Evolutionary conservation across 148 eudicot species (phyloP).

Genomic region (Nyssa sinensis): DNA sequence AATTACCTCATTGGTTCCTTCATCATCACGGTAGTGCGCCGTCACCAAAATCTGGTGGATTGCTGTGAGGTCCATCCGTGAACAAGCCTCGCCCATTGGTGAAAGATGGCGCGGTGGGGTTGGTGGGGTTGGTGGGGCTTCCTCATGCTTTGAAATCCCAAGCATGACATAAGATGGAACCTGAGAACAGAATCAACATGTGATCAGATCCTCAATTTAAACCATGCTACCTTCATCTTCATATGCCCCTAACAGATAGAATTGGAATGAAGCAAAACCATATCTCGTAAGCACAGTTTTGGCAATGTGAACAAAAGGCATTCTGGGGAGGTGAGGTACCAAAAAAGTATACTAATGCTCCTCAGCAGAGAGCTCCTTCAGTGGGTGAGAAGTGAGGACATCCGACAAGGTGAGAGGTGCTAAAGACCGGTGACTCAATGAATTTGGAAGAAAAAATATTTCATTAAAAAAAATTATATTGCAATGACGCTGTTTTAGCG

Average conservation of each 20-base stretch:
- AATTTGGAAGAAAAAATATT: not conserved
- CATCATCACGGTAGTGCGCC: slow-evolving; percentile 76
- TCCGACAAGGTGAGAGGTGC: not conserved
- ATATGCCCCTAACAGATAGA: not conserved
- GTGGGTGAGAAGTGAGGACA: not conserved
- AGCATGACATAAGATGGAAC: slow-evolving; percentile 73
- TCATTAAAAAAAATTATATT: not conserved
- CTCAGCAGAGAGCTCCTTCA: not conserved
- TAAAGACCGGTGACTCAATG: not conserved
- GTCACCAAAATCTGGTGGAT: slow-evolving; percentile 72
- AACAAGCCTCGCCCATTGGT: slow-evolving; percentile 92
- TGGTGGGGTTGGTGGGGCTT: slow-evolving; percentile 69
- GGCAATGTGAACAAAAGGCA: not conserved
- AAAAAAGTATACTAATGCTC: not conserved
- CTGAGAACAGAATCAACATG: slow-evolving; percentile 28
- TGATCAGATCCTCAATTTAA: not conserved
- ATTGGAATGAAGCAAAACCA: not conserved
- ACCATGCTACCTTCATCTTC: not conserved
- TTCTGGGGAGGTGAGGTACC: no score
- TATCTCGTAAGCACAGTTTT: not conserved
- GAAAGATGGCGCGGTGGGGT: slow-evolving; percentile 77
- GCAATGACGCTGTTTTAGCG: no score
- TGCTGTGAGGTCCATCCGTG: slow-evolving; percentile 85
- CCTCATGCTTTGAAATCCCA: slow-evolving; percentile 70
- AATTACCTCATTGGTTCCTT: slow-evolving; percentile 91